These are phyloP conservation scores for Diacronema lutheri DNA, from an alignment of 78 protist genomes.

Conservation along the genomic window DNA sequence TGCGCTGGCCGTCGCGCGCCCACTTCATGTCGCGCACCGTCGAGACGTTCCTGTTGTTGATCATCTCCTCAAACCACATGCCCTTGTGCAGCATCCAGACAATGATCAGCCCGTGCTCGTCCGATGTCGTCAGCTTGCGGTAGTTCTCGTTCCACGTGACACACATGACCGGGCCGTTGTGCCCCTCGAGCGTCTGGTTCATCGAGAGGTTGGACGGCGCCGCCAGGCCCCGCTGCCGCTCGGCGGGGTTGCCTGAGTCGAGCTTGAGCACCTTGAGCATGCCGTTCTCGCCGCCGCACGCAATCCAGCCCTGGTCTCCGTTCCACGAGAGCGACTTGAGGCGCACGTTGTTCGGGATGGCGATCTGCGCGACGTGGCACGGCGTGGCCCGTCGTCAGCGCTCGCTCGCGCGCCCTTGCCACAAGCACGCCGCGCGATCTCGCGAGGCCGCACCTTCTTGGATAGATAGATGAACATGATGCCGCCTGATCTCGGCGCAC, in stretches of 20 bases:
- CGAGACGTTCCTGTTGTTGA: slow-evolving; percentile 68
- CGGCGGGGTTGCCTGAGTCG: not conserved
- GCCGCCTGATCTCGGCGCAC: too few species aligned
- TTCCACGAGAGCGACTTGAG: slow-evolving; percentile 70
- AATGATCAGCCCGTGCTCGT: slow-evolving; percentile 68
- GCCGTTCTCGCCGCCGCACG: slow-evolving; percentile 80
- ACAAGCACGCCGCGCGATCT: not conserved
- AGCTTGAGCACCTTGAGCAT: slow-evolving; percentile 54
- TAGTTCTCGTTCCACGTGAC: slow-evolving; percentile 69
- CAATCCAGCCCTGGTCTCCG: slow-evolving; percentile 69
- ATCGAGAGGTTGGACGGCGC: slow-evolving; percentile 53
- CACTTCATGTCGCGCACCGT: slow-evolving; percentile 70
- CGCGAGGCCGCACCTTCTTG: slow-evolving; percentile 22
- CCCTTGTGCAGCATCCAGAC: slow-evolving; percentile 76
- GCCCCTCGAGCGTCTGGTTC: slow-evolving; percentile 77
- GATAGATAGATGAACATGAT: slow-evolving; percentile 65
- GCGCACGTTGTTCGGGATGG: slow-evolving; percentile 66
- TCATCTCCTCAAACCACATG: slow-evolving; percentile 84
- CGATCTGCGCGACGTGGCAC: slow-evolving; percentile 54
- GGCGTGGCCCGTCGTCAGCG: not conserved
- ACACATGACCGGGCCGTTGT: slow-evolving; percentile 35
- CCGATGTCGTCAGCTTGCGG: slow-evolving; percentile 70
- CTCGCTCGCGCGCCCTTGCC: not conserved
- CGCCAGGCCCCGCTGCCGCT: not conserved
- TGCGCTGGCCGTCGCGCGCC: slow-evolving; percentile 69